Evolutionary conservation across 148 eudicot species (phyloP), one percentile per base, ranked within the genome.

Genomic region (Vaccinium darrowii): DNA sequence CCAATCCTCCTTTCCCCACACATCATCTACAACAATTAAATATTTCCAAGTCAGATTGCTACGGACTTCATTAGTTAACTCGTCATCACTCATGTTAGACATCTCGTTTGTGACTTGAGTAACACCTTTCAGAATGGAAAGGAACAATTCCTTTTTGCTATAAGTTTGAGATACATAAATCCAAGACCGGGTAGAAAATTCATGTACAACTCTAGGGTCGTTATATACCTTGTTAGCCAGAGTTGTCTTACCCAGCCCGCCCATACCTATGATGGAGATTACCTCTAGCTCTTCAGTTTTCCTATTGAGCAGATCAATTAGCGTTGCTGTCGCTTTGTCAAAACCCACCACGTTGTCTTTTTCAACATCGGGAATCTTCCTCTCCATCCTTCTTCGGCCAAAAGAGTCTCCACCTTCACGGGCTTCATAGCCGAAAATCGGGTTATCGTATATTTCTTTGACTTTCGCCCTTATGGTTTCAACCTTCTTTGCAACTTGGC

Each of bases 261-360:
- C 82, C 92, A 90, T 88, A 1, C 91, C 91, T 23, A 88, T 81
- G 9, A 90, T 67, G 1, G 89, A 87, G 18, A 89, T 60, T 33
- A 87, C 83, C 47, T 87, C 87, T 15, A 87, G 63, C 0, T 57
- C 36, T 13, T 81, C 10, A 39, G 19, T 43, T 8, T 51, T 19
- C 10, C 18, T 33, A 1, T 43, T 88, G 33, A 91, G 87, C 67
- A 25, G 78, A 18, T 81, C 58, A 3, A 84, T 81, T 39, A 91
- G 33, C 3, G 14, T 84, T 58, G 84, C 33, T 7, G 87, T 85
- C 76, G 79, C 91, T 53, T 88, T 88, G 8, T 84, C 85, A 25
- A 91, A 91, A 4, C 93, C 91, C 23, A 89, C 89, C 18, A 85
- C 89, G 27, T 87, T 69, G 18, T 87, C 87, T 84, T 85, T 85